Percentiles rank a stretch among this genome's conserved stretches.
phyloP scores from a whole-genome alignment of 164 flowering plant species.

The Chloranthus sessilifolius region DNA sequence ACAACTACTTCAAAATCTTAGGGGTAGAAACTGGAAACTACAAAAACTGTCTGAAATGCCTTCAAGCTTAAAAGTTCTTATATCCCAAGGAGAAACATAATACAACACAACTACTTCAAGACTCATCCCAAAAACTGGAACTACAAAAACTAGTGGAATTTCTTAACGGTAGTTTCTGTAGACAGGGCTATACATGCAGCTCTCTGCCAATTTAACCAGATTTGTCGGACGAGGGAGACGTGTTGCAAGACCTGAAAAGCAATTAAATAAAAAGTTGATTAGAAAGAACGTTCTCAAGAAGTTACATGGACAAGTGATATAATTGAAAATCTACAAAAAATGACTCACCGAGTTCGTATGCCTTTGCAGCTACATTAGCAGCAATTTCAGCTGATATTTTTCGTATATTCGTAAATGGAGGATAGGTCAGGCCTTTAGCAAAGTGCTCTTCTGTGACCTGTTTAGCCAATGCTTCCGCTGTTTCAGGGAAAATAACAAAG shows the following conservation, averaged over 20 bases:
- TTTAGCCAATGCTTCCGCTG: constrained; percentile 78
- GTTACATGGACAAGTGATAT: background rate
- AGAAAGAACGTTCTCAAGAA: background rate
- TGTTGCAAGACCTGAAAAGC: constrained; percentile 55
- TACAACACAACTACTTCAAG: no score
- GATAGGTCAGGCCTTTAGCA: constrained; percentile 67
- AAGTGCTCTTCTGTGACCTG: constrained; percentile 67
- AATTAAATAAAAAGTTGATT: background rate
- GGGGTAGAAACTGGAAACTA: no score
- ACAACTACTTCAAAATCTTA: no score
- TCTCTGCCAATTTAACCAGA: constrained; percentile 69
- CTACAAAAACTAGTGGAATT: no score
- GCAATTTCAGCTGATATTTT: constrained; percentile 87
- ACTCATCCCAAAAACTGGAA: no score
- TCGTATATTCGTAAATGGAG: constrained; percentile 67
- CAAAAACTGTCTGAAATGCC: no score
- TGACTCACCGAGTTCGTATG: constrained; percentile 75
- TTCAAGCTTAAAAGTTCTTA: no score
- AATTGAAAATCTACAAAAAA: background rate
- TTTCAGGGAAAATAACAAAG: constrained; percentile 4
- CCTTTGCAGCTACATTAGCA: constrained; percentile 82
- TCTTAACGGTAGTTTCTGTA: constrained; percentile 48
- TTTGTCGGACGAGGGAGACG: constrained; percentile 73
- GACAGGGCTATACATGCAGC: constrained; percentile 81
- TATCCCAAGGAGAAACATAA: no score